Percentiles rank a stretch among this genome's conserved stretches.
Evolutionary conservation across 2,329 filamentous ascomycete species (phyloP).

Genomic region (Hymenoscyphus fraxineus): DNA sequence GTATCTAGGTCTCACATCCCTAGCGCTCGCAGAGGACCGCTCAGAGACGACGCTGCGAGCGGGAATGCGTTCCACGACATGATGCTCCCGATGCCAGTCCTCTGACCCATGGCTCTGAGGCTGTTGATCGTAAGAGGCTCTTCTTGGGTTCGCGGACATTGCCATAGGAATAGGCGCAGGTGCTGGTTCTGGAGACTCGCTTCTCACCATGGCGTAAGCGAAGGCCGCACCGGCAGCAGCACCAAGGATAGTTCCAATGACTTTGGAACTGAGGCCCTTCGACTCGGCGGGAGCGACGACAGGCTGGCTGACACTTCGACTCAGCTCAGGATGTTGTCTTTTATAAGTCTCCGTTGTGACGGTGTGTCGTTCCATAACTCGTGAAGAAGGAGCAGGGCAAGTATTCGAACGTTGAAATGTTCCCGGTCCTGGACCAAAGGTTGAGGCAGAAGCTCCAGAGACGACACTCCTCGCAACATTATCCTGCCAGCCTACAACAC

Average conservation of each 20-base stretch:
- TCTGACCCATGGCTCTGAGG: neutral
- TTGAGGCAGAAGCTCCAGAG: neutral
- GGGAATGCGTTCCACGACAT: conserved; percentile 18
- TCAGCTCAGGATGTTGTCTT: conserved; percentile 3
- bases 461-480: conserved; percentile 34
- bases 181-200: conserved; percentile 40
- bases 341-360: conserved; percentile 14
- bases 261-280: conserved; percentile 51
- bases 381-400: neutral
- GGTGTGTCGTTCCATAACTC: conserved; percentile 1
- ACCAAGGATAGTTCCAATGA: conserved; percentile 73
- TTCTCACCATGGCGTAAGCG: conserved; percentile 69
- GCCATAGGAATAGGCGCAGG: conserved; percentile 6
- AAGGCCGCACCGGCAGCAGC: conserved; percentile 74
- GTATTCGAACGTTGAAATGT: neutral
- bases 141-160: neutral
- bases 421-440: too few species aligned
- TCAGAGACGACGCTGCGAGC: conserved; percentile 16
- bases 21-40: neutral
- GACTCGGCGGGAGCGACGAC: neutral
- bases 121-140: too few species aligned
- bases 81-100: neutral
- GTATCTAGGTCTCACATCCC: conserved; percentile 16
- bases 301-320: conserved; percentile 1
- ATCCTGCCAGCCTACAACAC: conserved; percentile 44